phyloP scores from a whole-genome alignment of 2,329 filamentous ascomycete genomes.

The Ophiocordyceps camponoti-saundersi region DNA sequence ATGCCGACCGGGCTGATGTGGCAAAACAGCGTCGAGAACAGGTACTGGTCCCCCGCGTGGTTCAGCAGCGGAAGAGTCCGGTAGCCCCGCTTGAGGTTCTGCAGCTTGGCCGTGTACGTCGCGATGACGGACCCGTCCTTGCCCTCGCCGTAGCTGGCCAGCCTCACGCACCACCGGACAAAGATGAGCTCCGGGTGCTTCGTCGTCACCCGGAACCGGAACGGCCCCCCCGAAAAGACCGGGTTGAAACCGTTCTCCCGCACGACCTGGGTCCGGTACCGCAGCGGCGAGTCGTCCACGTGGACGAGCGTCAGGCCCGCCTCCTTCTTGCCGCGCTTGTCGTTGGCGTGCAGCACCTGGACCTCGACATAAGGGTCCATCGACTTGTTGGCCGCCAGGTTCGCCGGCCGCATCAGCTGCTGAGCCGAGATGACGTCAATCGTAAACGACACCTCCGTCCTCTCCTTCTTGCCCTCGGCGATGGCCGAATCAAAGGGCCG shows the following conservation, averaged over 20 bases:
- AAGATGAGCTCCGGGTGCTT: constrained; percentile 90
- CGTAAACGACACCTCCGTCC: constrained; percentile 68
- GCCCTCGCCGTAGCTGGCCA: constrained; percentile 60
- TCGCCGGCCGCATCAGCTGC: constrained; percentile 72
- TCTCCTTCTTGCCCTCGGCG: constrained; percentile 50
- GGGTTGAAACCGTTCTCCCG: constrained; percentile 90
- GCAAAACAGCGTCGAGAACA: constrained; percentile 91
- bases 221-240: constrained; percentile 55
- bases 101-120: constrained; percentile 84
- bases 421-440: constrained; percentile 89
- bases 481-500: constrained; percentile 31
- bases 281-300: constrained; percentile 43
- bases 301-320: constrained; percentile 38
- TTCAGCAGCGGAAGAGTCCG: constrained; percentile 84
- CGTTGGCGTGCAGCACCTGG: constrained; percentile 86
- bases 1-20: constrained; percentile 52
- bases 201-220: constrained; percentile 73
- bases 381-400: constrained; percentile 50
- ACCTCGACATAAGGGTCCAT: constrained; percentile 92
- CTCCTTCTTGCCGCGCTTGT: constrained; percentile 77
- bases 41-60: constrained; percentile 74
- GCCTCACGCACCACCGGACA: constrained; percentile 81
- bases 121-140: constrained; percentile 50
- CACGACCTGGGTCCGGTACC: constrained; percentile 64
- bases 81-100: constrained; percentile 78